Evolutionary conservation across 2,329 filamentous ascomycete genomes (phyloP).

Genomic region (Aspergillus fructus): DNA sequence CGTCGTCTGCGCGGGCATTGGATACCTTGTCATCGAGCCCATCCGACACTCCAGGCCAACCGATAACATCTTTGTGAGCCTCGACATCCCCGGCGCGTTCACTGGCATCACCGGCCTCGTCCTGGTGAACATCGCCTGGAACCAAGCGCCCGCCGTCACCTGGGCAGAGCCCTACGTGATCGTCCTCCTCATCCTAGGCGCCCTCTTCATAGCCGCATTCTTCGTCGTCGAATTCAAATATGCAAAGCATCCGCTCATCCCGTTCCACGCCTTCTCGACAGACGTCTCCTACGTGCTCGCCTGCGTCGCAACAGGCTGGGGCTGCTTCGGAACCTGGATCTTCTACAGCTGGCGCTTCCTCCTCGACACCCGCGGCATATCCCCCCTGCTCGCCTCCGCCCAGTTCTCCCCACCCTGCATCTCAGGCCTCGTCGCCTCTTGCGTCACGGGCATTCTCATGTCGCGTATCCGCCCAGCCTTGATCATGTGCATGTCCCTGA

Average conservation of each 20-base stretch:
- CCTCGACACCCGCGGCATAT: slow-evolving; percentile 23
- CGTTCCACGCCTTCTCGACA: slow-evolving; percentile 43
- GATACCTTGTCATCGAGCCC: slow-evolving; percentile 31
- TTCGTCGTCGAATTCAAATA: slow-evolving; percentile 50
- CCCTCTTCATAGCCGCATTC: slow-evolving; percentile 56
- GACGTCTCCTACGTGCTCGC: slow-evolving; percentile 36
- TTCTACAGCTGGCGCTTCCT: slow-evolving; percentile 41
- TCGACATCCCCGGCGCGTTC: slow-evolving; percentile 43
- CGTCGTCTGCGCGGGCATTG: slow-evolving; percentile 39
- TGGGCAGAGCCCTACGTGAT: slow-evolving; percentile 60
- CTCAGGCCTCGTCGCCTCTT: slow-evolving; percentile 31
- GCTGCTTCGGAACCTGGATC: slow-evolving; percentile 42
- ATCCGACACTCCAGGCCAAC: slow-evolving; percentile 12
- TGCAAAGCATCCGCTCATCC: slow-evolving; percentile 56
- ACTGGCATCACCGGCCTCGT: slow-evolving; percentile 57
- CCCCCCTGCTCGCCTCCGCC: slow-evolving; percentile 30
- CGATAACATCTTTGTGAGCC: slow-evolving; percentile 19
- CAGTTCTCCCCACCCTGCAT: slow-evolving; percentile 30
- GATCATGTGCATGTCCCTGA: slow-evolving; percentile 28
- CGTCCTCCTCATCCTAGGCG: slow-evolving; percentile 57
- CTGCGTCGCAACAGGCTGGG: slow-evolving; percentile 44
- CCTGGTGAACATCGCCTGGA: slow-evolving; percentile 67
- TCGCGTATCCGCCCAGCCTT: slow-evolving; percentile 20
- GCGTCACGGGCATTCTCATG: slow-evolving; percentile 28
- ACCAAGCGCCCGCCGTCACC: slow-evolving; percentile 60